Conservation (phyloP, 805 yeast genomes). For the Barnettozyma sp. region DNA sequence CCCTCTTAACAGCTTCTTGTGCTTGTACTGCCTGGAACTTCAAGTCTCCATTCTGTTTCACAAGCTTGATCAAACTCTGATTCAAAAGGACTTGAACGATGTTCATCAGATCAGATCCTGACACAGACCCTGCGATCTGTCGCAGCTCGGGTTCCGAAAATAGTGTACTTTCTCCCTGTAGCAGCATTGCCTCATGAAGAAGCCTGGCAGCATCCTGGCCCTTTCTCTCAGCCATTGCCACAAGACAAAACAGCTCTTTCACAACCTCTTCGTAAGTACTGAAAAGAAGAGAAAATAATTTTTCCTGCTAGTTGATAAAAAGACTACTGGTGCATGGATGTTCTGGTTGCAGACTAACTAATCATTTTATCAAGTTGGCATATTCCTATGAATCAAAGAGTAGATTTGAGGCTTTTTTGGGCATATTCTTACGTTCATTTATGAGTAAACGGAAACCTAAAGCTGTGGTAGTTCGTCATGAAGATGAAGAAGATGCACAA, state of each 20-base stretch:
- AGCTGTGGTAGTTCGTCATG: slow-evolving; percentile 13
- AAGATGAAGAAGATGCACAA: slow-evolving; percentile 7
- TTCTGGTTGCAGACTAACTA: no score
- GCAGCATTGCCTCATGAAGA: slow-evolving; percentile 61
- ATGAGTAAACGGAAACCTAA: slow-evolving; percentile 12
- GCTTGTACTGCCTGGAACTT: slow-evolving; percentile 69
- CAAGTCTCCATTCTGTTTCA: slow-evolving; percentile 59
- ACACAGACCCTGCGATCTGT: slow-evolving; percentile 38
- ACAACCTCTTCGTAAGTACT: no score
- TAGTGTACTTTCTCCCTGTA: slow-evolving; percentile 38
- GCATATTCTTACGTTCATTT: neutral
- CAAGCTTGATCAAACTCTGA: slow-evolving; percentile 58
- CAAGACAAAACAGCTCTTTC: no score
- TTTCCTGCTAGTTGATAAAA: no score
- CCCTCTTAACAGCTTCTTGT: slow-evolving; percentile 69
- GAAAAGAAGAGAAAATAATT: no score
- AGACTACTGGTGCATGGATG: no score
- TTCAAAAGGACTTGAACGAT: slow-evolving; percentile 47
- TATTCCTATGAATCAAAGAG: no score
- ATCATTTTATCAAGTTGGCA: no score
- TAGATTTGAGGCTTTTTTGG: no score
- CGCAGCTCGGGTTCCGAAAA: slow-evolving; percentile 68
- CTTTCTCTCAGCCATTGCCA: no score
- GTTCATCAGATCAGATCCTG: slow-evolving; percentile 35
- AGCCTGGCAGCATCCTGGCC: slow-evolving; percentile 39